Conservation (phyloP, 345 rosid genomes). For the Sonneratia caseolaris region DNA sequence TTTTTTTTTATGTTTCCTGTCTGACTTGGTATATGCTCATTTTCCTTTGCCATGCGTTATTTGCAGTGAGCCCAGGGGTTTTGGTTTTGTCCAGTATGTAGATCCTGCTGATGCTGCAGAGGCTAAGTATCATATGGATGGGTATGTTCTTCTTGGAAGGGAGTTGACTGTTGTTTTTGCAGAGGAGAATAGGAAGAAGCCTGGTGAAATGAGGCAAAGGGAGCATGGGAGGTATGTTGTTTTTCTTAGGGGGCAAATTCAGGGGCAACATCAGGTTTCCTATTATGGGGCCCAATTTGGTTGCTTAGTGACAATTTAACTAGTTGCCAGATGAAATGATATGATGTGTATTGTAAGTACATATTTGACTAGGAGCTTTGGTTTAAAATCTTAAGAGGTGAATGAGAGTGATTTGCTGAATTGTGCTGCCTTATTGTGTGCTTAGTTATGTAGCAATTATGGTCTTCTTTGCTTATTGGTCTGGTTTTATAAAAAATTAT, state of each 20-base stretch:
- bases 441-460: too few relatives aligned
- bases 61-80: constrained; percentile 87
- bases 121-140: constrained; percentile 93
- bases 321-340: not conserved
- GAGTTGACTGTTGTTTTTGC: constrained; percentile 96
- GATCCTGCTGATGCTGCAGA: constrained; percentile 90
- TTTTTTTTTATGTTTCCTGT: not conserved
- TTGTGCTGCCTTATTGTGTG: too few relatives aligned
- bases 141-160: constrained; percentile 77
- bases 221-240: constrained; percentile 26
- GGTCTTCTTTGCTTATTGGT: not conserved
- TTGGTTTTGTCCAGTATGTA: constrained; percentile 85
- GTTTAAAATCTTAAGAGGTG: too few relatives aligned
- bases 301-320: not conserved
- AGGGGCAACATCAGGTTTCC: not conserved
- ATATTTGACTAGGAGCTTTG: too few relatives aligned
- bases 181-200: constrained; percentile 96
- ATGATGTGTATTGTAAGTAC: too few relatives aligned
- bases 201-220: constrained; percentile 88
- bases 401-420: too few relatives aligned
- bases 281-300: not conserved
- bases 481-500: not conserved
- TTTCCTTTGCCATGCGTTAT: not conserved
- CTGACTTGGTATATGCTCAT: constrained; percentile 7
- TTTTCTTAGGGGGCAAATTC: too few relatives aligned